These are phyloP conservation scores for Penicillium macrosclerotiorum DNA, from an alignment of 495 filamentous ascomycete genomes.

Conservation along the genomic window DNA sequence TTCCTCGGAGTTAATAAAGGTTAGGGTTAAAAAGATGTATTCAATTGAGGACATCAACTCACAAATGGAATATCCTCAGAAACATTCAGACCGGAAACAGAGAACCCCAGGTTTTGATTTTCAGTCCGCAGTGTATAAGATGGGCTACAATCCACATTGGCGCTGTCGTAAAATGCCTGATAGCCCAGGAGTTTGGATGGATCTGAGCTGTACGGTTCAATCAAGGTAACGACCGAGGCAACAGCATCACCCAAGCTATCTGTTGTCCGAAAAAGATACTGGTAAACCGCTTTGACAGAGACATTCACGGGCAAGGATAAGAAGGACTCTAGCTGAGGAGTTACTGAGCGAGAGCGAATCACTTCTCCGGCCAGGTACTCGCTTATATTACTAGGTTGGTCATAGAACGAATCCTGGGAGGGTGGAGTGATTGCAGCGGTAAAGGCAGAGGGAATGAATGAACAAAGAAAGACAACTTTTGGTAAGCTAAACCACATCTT, in stretches of 20 bases:
- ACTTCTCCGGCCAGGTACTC: constrained; percentile 10
- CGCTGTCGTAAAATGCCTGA: constrained; percentile 17
- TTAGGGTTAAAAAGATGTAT: not conserved
- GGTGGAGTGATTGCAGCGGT: constrained; percentile 1
- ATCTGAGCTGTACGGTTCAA: constrained; percentile 19
- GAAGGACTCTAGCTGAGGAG: constrained; percentile 4
- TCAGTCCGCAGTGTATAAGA: constrained; percentile 15
- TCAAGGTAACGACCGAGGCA: constrained; percentile 18
- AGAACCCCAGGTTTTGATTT: not conserved
- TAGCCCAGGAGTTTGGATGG: constrained; percentile 18
- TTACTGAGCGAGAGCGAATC: constrained; percentile 16
- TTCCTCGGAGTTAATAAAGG: too few species aligned
- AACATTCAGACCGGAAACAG: constrained; percentile 4
- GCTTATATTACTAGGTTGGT: constrained; percentile 10
- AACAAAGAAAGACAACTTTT: not conserved
- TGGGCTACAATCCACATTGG: constrained; percentile 17
- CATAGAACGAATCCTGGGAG: constrained; percentile 16
- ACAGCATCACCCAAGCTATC: constrained; percentile 18
- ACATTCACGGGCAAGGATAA: constrained; percentile 7
- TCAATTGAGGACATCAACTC: not conserved
- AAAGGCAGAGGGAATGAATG: not conserved
- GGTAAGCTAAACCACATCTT: not conserved
- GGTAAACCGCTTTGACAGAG: constrained; percentile 12
- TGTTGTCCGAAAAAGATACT: constrained; percentile 22
- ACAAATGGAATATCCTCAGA: constrained; percentile 12